Base-by-base conservation (phyloP, 2,329 filamentous ascomycete genomes). In the Aureobasidium namibiae region DNA sequence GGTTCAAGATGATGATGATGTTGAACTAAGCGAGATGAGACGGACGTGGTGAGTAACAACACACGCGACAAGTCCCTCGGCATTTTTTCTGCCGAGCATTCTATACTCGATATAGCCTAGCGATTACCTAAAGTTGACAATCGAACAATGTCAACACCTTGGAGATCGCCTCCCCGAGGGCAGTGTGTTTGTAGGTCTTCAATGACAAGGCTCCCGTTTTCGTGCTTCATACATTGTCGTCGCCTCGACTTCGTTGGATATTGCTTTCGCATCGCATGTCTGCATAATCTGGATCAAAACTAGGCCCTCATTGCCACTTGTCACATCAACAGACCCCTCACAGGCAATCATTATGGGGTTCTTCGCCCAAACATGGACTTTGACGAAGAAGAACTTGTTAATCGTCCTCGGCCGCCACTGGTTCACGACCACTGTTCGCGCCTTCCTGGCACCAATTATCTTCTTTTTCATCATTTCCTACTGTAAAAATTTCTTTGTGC, bases 401-500 rank as follows among this genome's bases (percentile, higher is more conserved):
- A 76, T 84, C 54, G 77, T 80, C 31, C 74, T 82, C 56, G 70
- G 78, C 57, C 78, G 82, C 5, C 78, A 81, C 60, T 77, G 75
- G 69, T 74, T 81, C 53, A 78, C 80, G 31, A 83, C 81, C 1
- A 70, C 77, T 23, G 70, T 82, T 9, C 76, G 80, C 62, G 81
- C 81, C 9, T 80, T 85, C 62, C 68, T 82, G 58, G 73, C 82
- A 9, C 82, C 82, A 0, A 76, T 83, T 26, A 75, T 82, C 41
- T 81, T 82, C 66, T 71, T 75, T n/a, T 72, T 70, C 49, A 77
- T 78, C 59, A 63, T 70, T 29, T 60, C 67, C n/a, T 71, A 68
- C 54, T 87, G 90, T 16, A 86, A 89, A 65, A 92, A 92, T 70
- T 82, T 96, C 63, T 92, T 95, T 67, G 82, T 92, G 3, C 87